Evolutionary conservation across 169 alveolate species (phyloP).

Genomic region (Blepharisma undulans): DNA sequence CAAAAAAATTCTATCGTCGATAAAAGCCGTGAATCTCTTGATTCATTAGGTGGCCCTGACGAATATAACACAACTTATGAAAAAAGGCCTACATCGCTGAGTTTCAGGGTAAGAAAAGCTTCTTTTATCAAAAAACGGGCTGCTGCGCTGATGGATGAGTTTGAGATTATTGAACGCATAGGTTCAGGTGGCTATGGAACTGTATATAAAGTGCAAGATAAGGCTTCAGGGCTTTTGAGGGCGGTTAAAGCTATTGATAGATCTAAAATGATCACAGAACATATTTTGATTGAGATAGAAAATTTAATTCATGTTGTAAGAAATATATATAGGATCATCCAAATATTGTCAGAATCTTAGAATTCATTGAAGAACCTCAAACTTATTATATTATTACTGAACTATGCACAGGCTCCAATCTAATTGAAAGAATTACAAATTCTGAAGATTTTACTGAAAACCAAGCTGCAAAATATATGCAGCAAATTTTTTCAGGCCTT

Average conservation of each 20-base stretch:
- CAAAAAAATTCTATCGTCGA: not conserved
- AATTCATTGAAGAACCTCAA: slow-evolving; percentile 64
- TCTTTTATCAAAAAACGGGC: not conserved
- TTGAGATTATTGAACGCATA: not conserved
- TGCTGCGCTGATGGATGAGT: not conserved
- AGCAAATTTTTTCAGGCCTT: slow-evolving; percentile 80
- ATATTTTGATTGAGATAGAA: slow-evolving; percentile 52
- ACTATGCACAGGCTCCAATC: slow-evolving; percentile 94
- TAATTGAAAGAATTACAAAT: slow-evolving; percentile 93
- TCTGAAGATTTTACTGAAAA: slow-evolving; percentile 52
- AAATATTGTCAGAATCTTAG: slow-evolving; percentile 68
- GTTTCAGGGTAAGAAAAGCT: not conserved
- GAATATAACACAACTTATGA: not conserved
- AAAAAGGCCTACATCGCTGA: not conserved
- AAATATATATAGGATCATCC: slow-evolving; percentile 72
- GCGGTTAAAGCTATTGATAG: slow-evolving; percentile 75
- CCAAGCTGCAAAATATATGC: slow-evolving; percentile 66
- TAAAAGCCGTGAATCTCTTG: not conserved
- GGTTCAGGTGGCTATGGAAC: slow-evolving; percentile 60
- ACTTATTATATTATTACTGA: slow-evolving; percentile 74
- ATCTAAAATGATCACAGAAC: slow-evolving; percentile 67
- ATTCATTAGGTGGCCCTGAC: not conserved
- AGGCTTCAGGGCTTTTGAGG: slow-evolving; percentile 49
- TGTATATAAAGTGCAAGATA: slow-evolving; percentile 50
- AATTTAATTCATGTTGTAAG: slow-evolving; percentile 65